These are phyloP conservation scores for Gamarada debralockiae DNA, from an alignment of 495 filamentous ascomycete species.

Conservation along the genomic window DNA sequence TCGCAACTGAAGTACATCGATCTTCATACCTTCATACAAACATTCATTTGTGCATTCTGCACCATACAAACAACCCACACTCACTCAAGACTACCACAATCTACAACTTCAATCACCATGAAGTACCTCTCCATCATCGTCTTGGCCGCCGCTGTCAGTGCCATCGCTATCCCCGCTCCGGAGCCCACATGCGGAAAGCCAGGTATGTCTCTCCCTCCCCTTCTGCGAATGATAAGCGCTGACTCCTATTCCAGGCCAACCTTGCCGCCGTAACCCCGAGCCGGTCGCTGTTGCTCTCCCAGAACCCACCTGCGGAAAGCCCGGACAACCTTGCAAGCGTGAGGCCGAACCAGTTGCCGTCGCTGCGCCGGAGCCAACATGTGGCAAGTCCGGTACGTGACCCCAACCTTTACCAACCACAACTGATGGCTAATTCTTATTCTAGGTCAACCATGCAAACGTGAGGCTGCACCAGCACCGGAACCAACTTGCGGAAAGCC, in stretches of 20 bases:
- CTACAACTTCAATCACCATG: conserved; percentile 26
- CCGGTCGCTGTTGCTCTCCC: conserved; percentile 1
- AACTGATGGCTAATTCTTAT: too few species aligned
- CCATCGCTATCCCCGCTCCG: conserved; percentile 22
- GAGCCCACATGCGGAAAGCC: conserved; percentile 4
- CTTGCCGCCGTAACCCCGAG: conserved; percentile 27
- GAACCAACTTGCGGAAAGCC: background rate
- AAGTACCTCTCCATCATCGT: conserved; percentile 34
- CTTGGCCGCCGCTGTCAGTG: conserved; percentile 22
- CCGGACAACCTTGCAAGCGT: conserved; percentile 24
- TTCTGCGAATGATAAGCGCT: conserved; percentile 23
- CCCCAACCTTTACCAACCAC: too few species aligned
- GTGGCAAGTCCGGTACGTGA: too few species aligned
- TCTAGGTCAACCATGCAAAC: conserved; percentile 26
- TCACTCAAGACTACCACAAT: background rate
- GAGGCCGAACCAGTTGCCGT: background rate
- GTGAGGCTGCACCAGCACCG: background rate
- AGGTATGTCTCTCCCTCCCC: background rate
- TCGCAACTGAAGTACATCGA: background rate
- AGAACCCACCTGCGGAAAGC: conserved; percentile 10
- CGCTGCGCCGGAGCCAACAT: background rate
- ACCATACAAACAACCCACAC: background rate
- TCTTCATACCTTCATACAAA: background rate
- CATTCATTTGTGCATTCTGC: too few species aligned
- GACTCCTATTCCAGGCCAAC: conserved; percentile 23